Percentiles rank a stretch among this genome's conserved stretches.
phyloP scores from a whole-genome alignment of 768 basidiomycete species.

The Phanerochaete carnosa region DNA sequence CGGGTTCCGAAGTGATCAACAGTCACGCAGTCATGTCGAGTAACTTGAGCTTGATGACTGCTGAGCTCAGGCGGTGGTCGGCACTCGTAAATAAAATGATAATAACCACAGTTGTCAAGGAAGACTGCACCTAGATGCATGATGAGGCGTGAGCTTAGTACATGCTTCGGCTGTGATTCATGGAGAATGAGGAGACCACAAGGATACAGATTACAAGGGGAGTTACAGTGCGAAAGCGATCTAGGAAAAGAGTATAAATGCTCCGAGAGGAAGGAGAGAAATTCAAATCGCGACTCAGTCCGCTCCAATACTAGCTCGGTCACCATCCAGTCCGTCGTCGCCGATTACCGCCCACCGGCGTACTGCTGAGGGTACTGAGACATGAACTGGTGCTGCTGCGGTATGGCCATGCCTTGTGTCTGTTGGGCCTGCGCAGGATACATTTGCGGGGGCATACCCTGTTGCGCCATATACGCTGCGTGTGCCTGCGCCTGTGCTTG shows the following conservation, averaged over 20 bases:
- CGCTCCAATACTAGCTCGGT: no score
- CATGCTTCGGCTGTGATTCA: neutral
- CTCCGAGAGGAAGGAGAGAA: neutral
- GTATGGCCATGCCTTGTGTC: constrained; percentile 18
- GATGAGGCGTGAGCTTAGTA: neutral
- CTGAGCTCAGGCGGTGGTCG: no score
- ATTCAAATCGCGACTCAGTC: neutral
- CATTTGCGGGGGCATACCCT: constrained; percentile 18
- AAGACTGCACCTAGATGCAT: neutral
- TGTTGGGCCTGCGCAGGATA: constrained; percentile 24
- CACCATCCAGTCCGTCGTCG: neutral
- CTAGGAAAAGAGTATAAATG: neutral
- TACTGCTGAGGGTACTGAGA: constrained; percentile 20
- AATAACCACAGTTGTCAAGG: neutral
- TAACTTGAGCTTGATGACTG: no score
- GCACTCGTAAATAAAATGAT: neutral
- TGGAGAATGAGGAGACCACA: neutral
- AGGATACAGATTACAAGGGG: neutral
- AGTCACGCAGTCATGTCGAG: no score
- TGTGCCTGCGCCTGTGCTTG: constrained; percentile 25
- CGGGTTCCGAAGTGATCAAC: no score
- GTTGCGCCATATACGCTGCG: constrained; percentile 30
- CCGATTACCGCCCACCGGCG: constrained; percentile 11
- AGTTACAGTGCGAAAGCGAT: neutral
- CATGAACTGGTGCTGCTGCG: constrained; percentile 16